These are phyloP conservation scores for Geranium brycei DNA, from an alignment of 345 rosid genomes.

Conservation along the genomic window DNA sequence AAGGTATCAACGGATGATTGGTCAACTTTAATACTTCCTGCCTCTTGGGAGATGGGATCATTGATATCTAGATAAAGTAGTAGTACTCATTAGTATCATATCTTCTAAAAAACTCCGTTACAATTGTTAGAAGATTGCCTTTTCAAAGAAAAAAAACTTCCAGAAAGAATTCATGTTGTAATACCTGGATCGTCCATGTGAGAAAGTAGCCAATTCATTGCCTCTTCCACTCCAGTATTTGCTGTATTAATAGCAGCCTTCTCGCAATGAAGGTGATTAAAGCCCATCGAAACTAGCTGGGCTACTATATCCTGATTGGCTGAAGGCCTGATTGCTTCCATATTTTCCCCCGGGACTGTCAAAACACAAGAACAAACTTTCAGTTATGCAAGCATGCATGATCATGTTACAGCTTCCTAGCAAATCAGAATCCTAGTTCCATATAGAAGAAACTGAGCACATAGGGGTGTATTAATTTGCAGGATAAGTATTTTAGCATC, in stretches of 20 bases:
- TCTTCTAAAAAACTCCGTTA: background rate
- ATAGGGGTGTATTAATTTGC: too few relatives aligned
- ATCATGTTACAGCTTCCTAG: background rate
- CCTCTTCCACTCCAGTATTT: constrained; percentile 86
- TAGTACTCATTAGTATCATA: background rate
- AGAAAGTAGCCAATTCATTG: constrained; percentile 91
- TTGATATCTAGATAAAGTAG: constrained; percentile 48
- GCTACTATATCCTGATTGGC: constrained; percentile 80
- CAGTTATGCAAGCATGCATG: background rate
- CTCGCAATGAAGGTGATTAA: constrained; percentile 76
- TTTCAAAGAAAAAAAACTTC: too few relatives aligned
- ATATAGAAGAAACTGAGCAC: too few relatives aligned
- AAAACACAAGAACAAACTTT: constrained; percentile 4
- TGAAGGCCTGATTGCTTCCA: constrained; percentile 36
- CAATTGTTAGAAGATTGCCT: background rate
- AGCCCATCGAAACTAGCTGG: constrained; percentile 88
- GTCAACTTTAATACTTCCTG: constrained; percentile 29
- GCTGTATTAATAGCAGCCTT: constrained; percentile 82
- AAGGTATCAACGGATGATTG: constrained; percentile 66
- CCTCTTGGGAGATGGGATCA: constrained; percentile 42
- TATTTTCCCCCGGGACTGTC: constrained; percentile 41
- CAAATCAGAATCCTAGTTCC: too few relatives aligned
- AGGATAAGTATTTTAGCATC: too few relatives aligned
- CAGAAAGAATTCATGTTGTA: background rate
- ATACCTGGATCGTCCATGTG: constrained; percentile 97